These are phyloP conservation scores for Podila verticillata DNA, from an alignment of 192 early-diverging fungal species.

Conservation along the genomic window DNA sequence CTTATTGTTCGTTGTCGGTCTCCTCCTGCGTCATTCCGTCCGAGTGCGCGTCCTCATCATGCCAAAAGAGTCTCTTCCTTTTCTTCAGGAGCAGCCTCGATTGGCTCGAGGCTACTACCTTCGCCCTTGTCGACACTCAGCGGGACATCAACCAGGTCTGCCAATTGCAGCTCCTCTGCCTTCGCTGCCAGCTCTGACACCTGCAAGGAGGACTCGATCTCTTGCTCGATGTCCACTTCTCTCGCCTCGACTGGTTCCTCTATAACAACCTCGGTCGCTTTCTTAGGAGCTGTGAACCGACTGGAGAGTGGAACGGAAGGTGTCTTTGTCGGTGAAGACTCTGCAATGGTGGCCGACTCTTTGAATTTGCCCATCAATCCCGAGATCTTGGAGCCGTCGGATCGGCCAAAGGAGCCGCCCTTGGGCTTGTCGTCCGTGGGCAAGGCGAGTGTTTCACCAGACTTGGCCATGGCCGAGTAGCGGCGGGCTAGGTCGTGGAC, in stretches of 20 bases:
- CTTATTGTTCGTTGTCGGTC: no score
- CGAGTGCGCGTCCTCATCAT: no score
- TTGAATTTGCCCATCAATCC: conserved; percentile 7
- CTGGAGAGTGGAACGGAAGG: not conserved
- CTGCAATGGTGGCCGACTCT: not conserved
- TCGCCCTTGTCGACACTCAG: not conserved
- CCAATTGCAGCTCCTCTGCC: not conserved
- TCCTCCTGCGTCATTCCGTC: no score
- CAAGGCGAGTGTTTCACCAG: not conserved
- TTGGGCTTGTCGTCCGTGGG: not conserved
- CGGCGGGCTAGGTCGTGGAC: conserved; percentile 24
- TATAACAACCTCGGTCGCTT: not conserved
- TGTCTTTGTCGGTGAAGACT: not conserved
- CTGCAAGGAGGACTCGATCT: conserved; percentile 9
- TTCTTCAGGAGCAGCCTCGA: not conserved
- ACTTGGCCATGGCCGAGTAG: conserved; percentile 27
- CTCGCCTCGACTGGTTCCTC: not conserved
- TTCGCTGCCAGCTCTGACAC: not conserved
- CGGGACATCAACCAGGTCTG: conserved; percentile 12
- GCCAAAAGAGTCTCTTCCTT: not conserved
- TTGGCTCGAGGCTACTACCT: not conserved
- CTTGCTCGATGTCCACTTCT: not conserved
- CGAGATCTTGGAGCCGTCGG: conserved; percentile 23
- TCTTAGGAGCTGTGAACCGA: not conserved
- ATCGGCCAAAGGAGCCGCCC: conserved; percentile 11